Evolutionary conservation across 2,329 filamentous ascomycete species (phyloP).

Genomic region (Thielaviopsis euricoi): DNA sequence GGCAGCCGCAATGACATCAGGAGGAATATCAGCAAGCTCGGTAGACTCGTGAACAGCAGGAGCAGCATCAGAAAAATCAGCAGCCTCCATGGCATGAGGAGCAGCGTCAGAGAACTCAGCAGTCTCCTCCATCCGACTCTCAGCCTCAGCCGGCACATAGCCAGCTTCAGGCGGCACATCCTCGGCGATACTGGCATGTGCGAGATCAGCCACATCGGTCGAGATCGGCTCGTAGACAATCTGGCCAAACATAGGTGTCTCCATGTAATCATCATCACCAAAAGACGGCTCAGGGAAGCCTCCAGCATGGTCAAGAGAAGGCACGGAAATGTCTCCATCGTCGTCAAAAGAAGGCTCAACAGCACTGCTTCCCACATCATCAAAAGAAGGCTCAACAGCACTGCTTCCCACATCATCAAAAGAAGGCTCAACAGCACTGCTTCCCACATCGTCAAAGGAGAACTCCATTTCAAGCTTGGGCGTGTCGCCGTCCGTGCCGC

Average conservation of each 20-base stretch:
- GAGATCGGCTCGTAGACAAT: not conserved
- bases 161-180: not conserved
- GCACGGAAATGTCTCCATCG: too few relatives aligned
- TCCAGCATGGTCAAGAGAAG: not conserved
- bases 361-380: not conserved
- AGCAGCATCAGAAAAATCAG: too few relatives aligned
- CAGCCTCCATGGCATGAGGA: too few relatives aligned
- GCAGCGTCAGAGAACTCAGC: too few relatives aligned
- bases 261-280: not conserved
- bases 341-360: not conserved
- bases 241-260: not conserved
- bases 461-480: not conserved
- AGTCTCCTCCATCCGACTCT: too few relatives aligned
- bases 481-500: not conserved
- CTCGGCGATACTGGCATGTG: not conserved
- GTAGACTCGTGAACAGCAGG: too few relatives aligned
- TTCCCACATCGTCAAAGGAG: not conserved
- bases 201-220: not conserved
- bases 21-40: not conserved
- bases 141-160: too few relatives aligned
- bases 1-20: not conserved
- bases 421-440: not conserved
- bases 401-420: not conserved
- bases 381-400: not conserved
- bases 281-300: not conserved